Conservation (phyloP, 2,329 filamentous ascomycete genomes). For the Colletotrichum abscissum region DNA sequence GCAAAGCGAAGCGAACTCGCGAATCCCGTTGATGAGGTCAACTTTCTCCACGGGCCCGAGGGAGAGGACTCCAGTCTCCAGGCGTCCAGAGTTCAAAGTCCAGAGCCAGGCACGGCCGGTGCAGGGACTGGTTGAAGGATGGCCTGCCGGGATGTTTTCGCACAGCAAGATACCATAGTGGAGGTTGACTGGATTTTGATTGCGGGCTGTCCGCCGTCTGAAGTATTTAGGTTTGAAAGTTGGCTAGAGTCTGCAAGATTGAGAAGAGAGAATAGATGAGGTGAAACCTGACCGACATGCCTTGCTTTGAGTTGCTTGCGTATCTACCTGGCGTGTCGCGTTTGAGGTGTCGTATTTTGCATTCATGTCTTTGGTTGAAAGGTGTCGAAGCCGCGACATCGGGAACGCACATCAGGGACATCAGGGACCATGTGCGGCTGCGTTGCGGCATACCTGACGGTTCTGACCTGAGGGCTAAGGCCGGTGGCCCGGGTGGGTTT, state of each 20-base stretch:
- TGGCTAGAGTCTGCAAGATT: too few species aligned
- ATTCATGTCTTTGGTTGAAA: neutral
- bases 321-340: slow-evolving; percentile 20
- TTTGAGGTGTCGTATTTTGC: slow-evolving; percentile 21
- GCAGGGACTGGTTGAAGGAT: neutral
- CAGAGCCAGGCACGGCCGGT: neutral
- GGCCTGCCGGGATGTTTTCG: neutral
- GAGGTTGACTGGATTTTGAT: neutral
- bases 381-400: neutral
- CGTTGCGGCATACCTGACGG: neutral
- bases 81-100: neutral
- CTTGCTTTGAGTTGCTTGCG: slow-evolving; percentile 9
- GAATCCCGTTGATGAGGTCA: slow-evolving; percentile 18
- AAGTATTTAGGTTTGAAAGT: neutral
- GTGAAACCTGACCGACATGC: slow-evolving; percentile 22
- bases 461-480: neutral
- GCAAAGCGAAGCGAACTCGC: slow-evolving; percentile 12
- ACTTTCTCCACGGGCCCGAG: neutral
- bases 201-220: slow-evolving; percentile 5
- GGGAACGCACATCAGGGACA: slow-evolving; percentile 4
- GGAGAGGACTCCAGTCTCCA: neutral
- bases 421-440: neutral
- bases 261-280: neutral
- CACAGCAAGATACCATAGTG: neutral
- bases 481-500: neutral